Conservation (phyloP, 164 flowering plant genomes). For the Annona squamosa region DNA sequence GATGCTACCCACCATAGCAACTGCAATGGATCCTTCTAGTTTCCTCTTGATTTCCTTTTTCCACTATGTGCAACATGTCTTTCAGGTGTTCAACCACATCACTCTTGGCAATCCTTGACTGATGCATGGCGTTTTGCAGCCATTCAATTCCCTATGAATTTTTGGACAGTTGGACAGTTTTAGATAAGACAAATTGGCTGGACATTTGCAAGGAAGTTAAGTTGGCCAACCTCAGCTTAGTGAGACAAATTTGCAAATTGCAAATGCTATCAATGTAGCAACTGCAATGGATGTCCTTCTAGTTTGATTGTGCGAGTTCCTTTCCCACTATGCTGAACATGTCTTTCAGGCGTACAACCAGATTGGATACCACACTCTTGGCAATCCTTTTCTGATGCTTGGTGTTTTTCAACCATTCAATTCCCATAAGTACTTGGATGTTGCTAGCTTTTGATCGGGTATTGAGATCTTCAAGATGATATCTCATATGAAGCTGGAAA, state of each 20-base stretch:
- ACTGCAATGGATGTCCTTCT: background rate
- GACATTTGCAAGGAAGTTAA: background rate
- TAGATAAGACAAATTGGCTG: too few relatives aligned
- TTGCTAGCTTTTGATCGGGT: conserved; percentile 47
- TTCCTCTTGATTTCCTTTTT: conserved; percentile 46
- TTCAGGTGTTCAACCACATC: conserved; percentile 62
- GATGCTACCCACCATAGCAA: background rate
- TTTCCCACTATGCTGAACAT: conserved; percentile 53
- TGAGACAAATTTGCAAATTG: background rate
- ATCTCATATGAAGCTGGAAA: conserved; percentile 78
- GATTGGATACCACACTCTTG: conserved; percentile 52
- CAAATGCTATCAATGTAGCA: background rate
- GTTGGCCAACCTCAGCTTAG: background rate
- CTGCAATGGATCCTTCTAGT: background rate
- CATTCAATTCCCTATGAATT: conserved; percentile 67
- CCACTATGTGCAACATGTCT: conserved; percentile 42
- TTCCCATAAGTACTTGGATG: conserved; percentile 58
- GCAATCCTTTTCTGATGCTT: conserved; percentile 71
- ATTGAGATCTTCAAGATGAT: conserved; percentile 66
- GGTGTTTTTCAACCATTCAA: conserved; percentile 81
- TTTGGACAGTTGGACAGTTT: conserved; percentile 19
- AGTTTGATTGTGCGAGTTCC: conserved; percentile 31
- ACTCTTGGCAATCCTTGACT: conserved; percentile 70
- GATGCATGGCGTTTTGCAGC: conserved; percentile 73
- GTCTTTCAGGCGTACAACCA: conserved; percentile 59